Evolutionary conservation across 1,284 basidiomycete species (phyloP).

Genomic region (Abortiporus biennis): DNA sequence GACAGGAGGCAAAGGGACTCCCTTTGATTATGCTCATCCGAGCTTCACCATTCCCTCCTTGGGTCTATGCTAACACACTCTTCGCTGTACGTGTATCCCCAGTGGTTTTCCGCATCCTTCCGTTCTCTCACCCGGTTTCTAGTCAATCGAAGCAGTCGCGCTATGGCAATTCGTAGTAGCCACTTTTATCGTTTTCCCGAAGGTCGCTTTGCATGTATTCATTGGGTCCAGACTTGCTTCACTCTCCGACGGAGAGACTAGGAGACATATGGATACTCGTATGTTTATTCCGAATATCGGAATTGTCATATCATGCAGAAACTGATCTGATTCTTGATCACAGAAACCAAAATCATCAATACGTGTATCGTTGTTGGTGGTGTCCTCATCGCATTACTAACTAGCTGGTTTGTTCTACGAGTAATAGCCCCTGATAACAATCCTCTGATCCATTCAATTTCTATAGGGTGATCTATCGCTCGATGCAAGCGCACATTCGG

Average conservation of each 20-base stretch:
- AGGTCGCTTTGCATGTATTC: conserved; percentile 67
- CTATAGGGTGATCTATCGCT: conserved; percentile 55
- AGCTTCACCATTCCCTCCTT: conserved; percentile 77
- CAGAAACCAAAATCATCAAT: conserved; percentile 65
- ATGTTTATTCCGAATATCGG: no score
- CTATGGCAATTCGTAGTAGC: conserved; percentile 73
- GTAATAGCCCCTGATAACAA: neutral
- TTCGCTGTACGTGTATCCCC: conserved; percentile 58
- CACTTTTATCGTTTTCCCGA: conserved; percentile 65
- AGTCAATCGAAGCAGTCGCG: conserved; percentile 71
- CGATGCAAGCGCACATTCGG: conserved; percentile 56
- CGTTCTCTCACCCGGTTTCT: neutral
- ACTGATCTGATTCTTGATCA: conserved; percentile 1
- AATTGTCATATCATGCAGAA: neutral
- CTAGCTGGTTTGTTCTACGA: conserved; percentile 53
- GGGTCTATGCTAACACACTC: conserved; percentile 75
- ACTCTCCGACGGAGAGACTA: conserved; percentile 70
- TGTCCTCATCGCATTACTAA: conserved; percentile 44
- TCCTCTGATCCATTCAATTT: neutral
- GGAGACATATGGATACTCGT: conserved; percentile 73
- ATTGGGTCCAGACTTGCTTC: conserved; percentile 71
- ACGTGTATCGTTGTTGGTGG: conserved; percentile 51
- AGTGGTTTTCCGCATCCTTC: conserved; percentile 2
- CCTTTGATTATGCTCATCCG: conserved; percentile 76
- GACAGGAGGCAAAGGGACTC: conserved; percentile 61